Percentiles rank a stretch among this genome's conserved stretches.
Conservation (phyloP, 129 eudicot species). For the Pseudognaphalium luteoalbum region DNA sequence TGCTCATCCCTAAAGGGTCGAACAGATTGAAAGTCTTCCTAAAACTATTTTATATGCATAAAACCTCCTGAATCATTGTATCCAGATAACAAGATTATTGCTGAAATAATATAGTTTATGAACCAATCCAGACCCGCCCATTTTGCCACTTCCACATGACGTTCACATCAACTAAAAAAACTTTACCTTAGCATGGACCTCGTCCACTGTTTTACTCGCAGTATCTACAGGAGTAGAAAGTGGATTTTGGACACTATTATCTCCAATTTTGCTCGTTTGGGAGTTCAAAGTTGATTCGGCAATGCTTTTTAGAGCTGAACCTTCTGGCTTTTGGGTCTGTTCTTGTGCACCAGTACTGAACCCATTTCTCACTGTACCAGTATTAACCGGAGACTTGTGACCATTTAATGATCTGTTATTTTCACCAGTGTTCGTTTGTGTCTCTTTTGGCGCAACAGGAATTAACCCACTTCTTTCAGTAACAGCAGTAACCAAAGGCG, state of each 20-base stretch:
- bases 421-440: conserved; percentile 23
- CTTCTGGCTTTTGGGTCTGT: conserved; percentile 25
- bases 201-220: conserved; percentile 10
- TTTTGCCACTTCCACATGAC: neutral
- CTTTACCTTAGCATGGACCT: conserved; percentile 24
- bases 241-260: conserved; percentile 8
- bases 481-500: conserved; percentile 31
- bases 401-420: conserved; percentile 30
- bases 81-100: neutral
- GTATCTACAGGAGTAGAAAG: conserved; percentile 2
- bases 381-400: conserved; percentile 26
- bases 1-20: neutral
- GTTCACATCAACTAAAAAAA: neutral
- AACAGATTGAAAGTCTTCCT: neutral
- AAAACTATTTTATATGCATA: neutral
- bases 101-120: neutral
- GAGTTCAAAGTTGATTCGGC: conserved; percentile 16
- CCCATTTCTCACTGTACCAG: conserved; percentile 17
- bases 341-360: conserved; percentile 6
- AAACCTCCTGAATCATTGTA: neutral
- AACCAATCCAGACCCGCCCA: neutral
- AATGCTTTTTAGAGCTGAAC: conserved; percentile 14
- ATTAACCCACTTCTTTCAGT: conserved; percentile 31
- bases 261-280: conserved; percentile 6
- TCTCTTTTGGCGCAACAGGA: conserved; percentile 38